These are phyloP conservation scores for Hyphodiscus sp. DNA, from an alignment of 2,329 filamentous ascomycete genomes.

Conservation along the genomic window DNA sequence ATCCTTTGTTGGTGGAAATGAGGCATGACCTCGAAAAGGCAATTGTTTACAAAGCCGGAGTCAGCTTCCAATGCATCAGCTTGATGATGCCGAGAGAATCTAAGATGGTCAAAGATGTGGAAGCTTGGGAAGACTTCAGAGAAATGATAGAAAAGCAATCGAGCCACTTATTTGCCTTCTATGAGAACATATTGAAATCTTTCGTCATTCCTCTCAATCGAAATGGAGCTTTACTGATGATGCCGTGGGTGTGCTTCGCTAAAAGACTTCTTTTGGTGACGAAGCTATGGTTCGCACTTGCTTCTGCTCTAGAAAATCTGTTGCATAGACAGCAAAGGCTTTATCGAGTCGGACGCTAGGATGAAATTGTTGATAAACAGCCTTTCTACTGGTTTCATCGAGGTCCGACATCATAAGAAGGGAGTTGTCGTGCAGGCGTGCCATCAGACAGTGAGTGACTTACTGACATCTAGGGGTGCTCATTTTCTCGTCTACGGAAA, in stretches of 20 bases:
- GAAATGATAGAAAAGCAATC: constrained; percentile 3
- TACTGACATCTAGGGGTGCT: constrained; percentile 7
- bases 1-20: not conserved
- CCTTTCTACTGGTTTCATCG: constrained; percentile 13
- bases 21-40: not conserved
- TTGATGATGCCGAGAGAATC: constrained; percentile 11
- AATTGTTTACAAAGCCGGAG: constrained; percentile 6
- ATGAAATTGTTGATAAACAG: constrained; percentile 13
- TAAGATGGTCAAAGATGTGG: constrained; percentile 6
- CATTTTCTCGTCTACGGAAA: not conserved
- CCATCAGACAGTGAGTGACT: constrained; percentile 33
- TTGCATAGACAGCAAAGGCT: constrained; percentile 1
- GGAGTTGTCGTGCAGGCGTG: constrained; percentile 32
- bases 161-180: constrained; percentile 8
- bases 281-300: constrained; percentile 11
- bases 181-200: constrained; percentile 10
- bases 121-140: not conserved
- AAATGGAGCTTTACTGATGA: constrained; percentile 9
- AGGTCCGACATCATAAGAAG: not conserved
- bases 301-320: not conserved
- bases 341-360: constrained; percentile 4
- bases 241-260: constrained; percentile 19
- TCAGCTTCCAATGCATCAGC: constrained; percentile 15
- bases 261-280: constrained; percentile 6
- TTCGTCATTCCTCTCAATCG: constrained; percentile 2